Base-by-base conservation (phyloP, 192 early-diverging fungal species). In the Coemansia sp. region DNA sequence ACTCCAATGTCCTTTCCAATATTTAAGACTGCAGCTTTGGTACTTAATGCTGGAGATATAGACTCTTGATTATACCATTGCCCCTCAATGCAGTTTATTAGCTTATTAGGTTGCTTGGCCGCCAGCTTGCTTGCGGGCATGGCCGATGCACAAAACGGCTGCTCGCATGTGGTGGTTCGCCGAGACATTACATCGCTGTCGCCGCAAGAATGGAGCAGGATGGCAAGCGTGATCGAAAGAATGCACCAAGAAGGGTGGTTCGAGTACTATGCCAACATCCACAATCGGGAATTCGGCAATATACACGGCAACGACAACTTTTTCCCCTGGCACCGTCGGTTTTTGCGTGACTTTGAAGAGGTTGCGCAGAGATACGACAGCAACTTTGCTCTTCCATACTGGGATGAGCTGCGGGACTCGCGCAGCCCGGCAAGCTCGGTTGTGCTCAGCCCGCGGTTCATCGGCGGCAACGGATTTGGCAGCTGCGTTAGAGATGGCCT, bases 321-420 rank as follows among this genome's bases (percentile, higher is more conserved):
- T 53, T 79, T 79, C 48, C 70, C 81, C 9, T 83, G 74, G 74
- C 81, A 85, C 53, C 71, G 84, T 11, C 64, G 54, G 31, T 81
- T 81, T 52, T 43, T 84, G 40, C 64, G 60, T 16, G 67, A 68
- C 14, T 81, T 80, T 62, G 82, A 86, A 47, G 71, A 69, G 30
- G 61, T 62, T 18, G 69, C 81, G 0, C 80, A 81, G 60, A 50
- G 58, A 14, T 69, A 80, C 39, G 74, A 81, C 54, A 51, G 45
- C 17, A 51, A 41, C 56, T 68, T 83, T 55, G 58, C 69, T n/a
- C 32, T 85, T 7, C 80, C 83, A 1, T 85, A 69, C 68, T 84
- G 82, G 82, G 85, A 87, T 31, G 83, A 80, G 82, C 59, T 77
- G 2, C 63, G 60, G 16, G 81, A 81, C 56, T 79, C 76, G 30